Conservation (phyloP, 352 stramenopile species). For the Phytopythium chamaehyphon region DNA sequence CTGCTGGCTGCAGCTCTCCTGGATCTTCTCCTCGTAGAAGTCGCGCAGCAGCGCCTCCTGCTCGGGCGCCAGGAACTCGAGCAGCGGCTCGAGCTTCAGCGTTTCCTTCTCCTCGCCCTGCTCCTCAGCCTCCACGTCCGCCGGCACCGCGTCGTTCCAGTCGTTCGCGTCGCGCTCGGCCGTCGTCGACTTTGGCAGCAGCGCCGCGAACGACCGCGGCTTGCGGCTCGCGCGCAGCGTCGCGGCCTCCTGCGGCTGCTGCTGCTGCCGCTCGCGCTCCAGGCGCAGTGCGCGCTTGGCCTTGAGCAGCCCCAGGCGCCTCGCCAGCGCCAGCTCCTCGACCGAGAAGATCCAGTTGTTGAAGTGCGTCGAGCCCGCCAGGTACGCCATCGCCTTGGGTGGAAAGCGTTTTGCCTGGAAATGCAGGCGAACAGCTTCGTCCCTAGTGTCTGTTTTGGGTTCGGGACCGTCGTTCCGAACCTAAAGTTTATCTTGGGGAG, state of each 20-base stretch:
- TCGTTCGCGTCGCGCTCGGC: slow-evolving; percentile 59
- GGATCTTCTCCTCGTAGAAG: slow-evolving; percentile 82
- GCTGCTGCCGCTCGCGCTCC: slow-evolving; percentile 45
- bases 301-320: slow-evolving; percentile 65
- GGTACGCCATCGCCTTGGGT: slow-evolving; percentile 59
- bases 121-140: slow-evolving; percentile 38
- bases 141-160: slow-evolving; percentile 69
- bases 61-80: slow-evolving; percentile 54
- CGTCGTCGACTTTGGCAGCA: slow-evolving; percentile 61
- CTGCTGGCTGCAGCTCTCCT: slow-evolving; percentile 79
- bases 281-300: slow-evolving; percentile 49
- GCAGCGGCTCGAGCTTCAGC: slow-evolving; percentile 38
- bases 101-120: slow-evolving; percentile 49
- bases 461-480: too few relatives aligned
- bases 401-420: too few relatives aligned
- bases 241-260: slow-evolving; percentile 15
- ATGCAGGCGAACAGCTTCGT: too few relatives aligned
- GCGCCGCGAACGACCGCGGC: slow-evolving; percentile 71
- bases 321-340: slow-evolving; percentile 54
- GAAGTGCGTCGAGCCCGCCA: slow-evolving; percentile 82
- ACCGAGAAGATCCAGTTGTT: slow-evolving; percentile 86
- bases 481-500: not conserved
- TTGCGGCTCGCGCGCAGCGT: slow-evolving; percentile 35
- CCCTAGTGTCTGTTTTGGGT: too few relatives aligned
- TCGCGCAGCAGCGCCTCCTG: slow-evolving; percentile 59